These are phyloP conservation scores for Trichocladium antarcticum DNA, from an alignment of 495 filamentous ascomycete genomes.

Conservation along the genomic window DNA sequence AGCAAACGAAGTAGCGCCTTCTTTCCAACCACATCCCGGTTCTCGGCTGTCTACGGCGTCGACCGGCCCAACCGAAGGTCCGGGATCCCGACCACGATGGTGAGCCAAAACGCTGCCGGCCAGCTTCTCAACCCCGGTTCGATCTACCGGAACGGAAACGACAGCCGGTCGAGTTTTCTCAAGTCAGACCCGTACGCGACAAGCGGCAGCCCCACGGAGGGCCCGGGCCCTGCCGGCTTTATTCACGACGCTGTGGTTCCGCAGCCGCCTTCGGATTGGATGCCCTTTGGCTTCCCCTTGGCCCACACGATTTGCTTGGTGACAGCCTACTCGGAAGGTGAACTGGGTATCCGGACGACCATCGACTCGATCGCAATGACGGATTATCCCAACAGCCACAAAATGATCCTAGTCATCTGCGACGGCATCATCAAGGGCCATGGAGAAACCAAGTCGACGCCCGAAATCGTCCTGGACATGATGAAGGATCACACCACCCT, in stretches of 20 bases:
- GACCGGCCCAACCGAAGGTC: constrained; percentile 42
- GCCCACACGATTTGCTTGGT: constrained; percentile 90
- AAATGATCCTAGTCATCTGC: constrained; percentile 88
- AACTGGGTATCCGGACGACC: constrained; percentile 83
- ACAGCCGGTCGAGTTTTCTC: constrained; percentile 49
- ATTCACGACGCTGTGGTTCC: constrained; percentile 93
- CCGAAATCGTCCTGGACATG: constrained; percentile 85
- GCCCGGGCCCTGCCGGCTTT: constrained; percentile 77
- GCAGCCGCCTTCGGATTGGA: constrained; percentile 94
- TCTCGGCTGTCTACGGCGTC: constrained; percentile 79
- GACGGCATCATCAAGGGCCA: constrained; percentile 97
- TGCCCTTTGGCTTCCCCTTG: constrained; percentile 89
- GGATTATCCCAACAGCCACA: constrained; percentile 98
- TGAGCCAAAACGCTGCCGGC: constrained; percentile 78
- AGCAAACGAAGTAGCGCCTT: constrained; percentile 76
- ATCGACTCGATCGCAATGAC: constrained; percentile 94
- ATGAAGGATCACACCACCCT: constrained; percentile 79
- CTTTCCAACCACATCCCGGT: constrained; percentile 77
- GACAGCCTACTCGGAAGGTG: constrained; percentile 95
- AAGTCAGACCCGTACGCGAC: constrained; percentile 41
- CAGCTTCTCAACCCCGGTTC: constrained; percentile 58
- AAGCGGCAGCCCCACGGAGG: constrained; percentile 52
- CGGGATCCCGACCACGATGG: constrained; percentile 79
- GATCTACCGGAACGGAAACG: constrained; percentile 64
- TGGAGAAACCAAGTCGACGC: constrained; percentile 77